Conservation (phyloP, 148 eudicot genomes). For the Rhododendron molle region DNA sequence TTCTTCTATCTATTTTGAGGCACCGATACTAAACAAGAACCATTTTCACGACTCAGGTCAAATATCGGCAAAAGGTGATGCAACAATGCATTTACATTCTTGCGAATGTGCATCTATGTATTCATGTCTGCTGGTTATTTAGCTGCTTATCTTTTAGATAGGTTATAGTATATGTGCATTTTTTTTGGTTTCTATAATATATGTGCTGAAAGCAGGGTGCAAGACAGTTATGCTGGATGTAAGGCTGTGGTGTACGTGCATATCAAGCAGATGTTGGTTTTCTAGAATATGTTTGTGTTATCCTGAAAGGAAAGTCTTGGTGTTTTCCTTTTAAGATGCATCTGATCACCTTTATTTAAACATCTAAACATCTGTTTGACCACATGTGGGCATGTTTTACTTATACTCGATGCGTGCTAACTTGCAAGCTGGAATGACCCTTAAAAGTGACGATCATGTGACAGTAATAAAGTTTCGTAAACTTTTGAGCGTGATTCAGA, state of each 20-base stretch:
- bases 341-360: neutral
- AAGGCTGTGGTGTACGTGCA: neutral
- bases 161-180: neutral
- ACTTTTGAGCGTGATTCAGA: neutral
- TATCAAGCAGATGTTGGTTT: neutral
- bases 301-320: neutral
- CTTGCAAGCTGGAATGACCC: neutral
- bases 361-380: neutral
- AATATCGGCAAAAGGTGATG: conserved; percentile 43
- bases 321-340: neutral
- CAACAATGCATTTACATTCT: conserved; percentile 48
- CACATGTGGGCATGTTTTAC: neutral
- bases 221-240: neutral
- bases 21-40: conserved; percentile 40
- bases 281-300: neutral
- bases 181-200: neutral
- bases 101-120: conserved; percentile 29
- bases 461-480: neutral
- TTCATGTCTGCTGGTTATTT: conserved; percentile 7
- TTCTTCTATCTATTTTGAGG: neutral
- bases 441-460: neutral
- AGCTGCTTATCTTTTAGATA: neutral
- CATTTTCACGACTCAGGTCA: conserved; percentile 68
- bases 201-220: neutral
- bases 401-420: neutral